Evolutionary conservation across 2,329 filamentous ascomycete species (phyloP).

Genomic region (Aspergillus niger): DNA sequence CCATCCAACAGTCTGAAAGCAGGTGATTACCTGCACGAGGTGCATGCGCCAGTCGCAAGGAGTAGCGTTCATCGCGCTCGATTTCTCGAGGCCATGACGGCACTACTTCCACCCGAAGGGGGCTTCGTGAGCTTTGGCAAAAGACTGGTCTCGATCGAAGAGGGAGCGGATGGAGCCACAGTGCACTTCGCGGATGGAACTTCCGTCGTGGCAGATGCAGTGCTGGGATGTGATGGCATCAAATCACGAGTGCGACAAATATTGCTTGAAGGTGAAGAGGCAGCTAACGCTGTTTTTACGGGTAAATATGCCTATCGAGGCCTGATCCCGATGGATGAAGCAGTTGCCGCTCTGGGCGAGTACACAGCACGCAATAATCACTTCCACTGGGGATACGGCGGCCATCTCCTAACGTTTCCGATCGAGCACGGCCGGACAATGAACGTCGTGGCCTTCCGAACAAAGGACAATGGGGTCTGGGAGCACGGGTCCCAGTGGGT

Average conservation of each 20-base stretch:
- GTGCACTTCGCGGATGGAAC: slow-evolving; percentile 9
- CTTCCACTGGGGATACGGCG: slow-evolving; percentile 1
- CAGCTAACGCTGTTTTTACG: not conserved
- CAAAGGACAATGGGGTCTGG: not conserved
- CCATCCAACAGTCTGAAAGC: not conserved
- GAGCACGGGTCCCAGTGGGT: slow-evolving; percentile 1
- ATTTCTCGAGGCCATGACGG: slow-evolving; percentile 4
- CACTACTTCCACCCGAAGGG: not conserved
- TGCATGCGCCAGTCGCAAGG: not conserved
- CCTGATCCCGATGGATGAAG: slow-evolving; percentile 49
- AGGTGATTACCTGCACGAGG: slow-evolving; percentile 3
- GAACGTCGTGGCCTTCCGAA: slow-evolving; percentile 7
- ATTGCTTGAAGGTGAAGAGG: slow-evolving; percentile 1
- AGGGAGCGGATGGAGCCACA: not conserved
- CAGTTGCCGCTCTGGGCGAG: not conserved
- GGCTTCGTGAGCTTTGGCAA: not conserved
- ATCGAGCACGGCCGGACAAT: slow-evolving; percentile 3
- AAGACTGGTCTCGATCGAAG: not conserved
- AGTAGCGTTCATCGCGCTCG: slow-evolving; percentile 9
- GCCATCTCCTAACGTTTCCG: slow-evolving; percentile 1
- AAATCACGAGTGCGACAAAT: slow-evolving; percentile 4
- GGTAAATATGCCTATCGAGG: slow-evolving; percentile 44
- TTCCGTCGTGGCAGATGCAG: not conserved
- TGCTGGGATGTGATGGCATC: slow-evolving; percentile 10
- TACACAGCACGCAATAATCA: slow-evolving; percentile 3